These are phyloP conservation scores for Lodderomyces elongisporus DNA, from an alignment of 1,139 yeast genomes.

Conservation along the genomic window DNA sequence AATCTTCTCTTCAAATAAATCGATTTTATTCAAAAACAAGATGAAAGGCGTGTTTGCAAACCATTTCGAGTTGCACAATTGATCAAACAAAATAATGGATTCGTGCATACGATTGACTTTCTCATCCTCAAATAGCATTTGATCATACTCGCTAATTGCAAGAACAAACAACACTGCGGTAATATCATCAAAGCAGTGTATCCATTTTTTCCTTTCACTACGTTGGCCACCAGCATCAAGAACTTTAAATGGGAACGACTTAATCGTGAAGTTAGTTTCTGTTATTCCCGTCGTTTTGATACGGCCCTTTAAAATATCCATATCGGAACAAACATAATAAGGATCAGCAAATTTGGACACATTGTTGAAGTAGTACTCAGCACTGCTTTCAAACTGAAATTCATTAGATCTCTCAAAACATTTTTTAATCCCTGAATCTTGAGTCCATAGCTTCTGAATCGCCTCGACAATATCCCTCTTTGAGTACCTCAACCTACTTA, in stretches of 20 bases:
- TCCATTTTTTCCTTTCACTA: slow-evolving; percentile 92
- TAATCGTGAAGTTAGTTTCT: slow-evolving; percentile 73
- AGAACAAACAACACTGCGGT: slow-evolving; percentile 88
- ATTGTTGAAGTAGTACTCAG: slow-evolving; percentile 71
- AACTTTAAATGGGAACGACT: slow-evolving; percentile 64
- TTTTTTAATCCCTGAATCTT: slow-evolving; percentile 60
- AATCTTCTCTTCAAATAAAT: slow-evolving; percentile 70
- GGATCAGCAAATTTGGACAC: slow-evolving; percentile 60
- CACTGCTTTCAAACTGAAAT: slow-evolving; percentile 80
- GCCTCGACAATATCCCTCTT: slow-evolving; percentile 59
- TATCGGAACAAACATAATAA: slow-evolving; percentile 66
- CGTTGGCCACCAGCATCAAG: slow-evolving; percentile 98
- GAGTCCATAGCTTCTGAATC: slow-evolving; percentile 58
- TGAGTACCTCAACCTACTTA: slow-evolving; percentile 11
- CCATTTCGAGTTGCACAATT: slow-evolving; percentile 83
- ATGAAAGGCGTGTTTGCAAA: slow-evolving; percentile 84
- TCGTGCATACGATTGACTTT: slow-evolving; percentile 89
- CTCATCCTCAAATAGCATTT: slow-evolving; percentile 84
- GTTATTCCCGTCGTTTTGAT: slow-evolving; percentile 95
- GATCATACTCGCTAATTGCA: slow-evolving; percentile 91
- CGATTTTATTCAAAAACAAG: slow-evolving; percentile 83
- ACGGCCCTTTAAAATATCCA: slow-evolving; percentile 83
- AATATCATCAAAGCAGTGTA: slow-evolving; percentile 90
- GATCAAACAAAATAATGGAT: slow-evolving; percentile 76
- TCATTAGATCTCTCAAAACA: slow-evolving; percentile 64